Conservation (phyloP, 805 yeast species). For the Tetrapisispora fleetii region DNA sequence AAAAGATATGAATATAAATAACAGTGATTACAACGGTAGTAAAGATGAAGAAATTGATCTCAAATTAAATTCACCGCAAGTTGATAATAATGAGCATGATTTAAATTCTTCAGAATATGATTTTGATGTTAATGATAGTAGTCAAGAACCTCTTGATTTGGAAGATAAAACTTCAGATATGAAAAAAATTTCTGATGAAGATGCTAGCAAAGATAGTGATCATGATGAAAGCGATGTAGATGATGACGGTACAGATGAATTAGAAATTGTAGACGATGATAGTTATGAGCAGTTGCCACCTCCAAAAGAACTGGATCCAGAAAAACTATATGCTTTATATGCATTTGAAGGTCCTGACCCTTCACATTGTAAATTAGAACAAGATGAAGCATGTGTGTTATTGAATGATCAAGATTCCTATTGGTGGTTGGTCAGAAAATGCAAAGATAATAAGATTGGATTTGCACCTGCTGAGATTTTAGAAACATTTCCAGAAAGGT, state of each 20-base stretch:
- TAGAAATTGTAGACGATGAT: conserved; percentile 20
- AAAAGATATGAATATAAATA: conserved; percentile 12
- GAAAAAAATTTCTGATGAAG: not conserved
- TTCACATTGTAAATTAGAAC: conserved; percentile 69
- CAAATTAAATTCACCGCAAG: not conserved
- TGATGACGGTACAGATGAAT: conserved; percentile 13
- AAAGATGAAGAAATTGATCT: not conserved
- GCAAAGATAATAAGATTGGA: conserved; percentile 62
- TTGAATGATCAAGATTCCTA: conserved; percentile 85
- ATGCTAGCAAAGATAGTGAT: not conserved
- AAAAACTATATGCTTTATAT: conserved; percentile 72
- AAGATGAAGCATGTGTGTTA: conserved; percentile 75
- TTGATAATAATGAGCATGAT: not conserved
- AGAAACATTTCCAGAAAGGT: conserved; percentile 82
- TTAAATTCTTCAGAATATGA: not conserved
- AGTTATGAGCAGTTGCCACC: conserved; percentile 43
- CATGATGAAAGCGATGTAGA: conserved; percentile 16
- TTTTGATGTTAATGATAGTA: not conserved
- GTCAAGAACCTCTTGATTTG: conserved; percentile 1
- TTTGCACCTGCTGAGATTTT: conserved; percentile 95
- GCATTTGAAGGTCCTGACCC: conserved; percentile 89
- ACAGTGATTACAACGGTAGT: not conserved
- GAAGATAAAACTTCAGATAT: not conserved
- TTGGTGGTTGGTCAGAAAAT: conserved; percentile 84
- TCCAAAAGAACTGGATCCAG: conserved; percentile 74